Percentiles rank a stretch among this genome's conserved stretches.
Conservation (phyloP, 768 basidiomycete species). For the Termitomyces sp. region DNA sequence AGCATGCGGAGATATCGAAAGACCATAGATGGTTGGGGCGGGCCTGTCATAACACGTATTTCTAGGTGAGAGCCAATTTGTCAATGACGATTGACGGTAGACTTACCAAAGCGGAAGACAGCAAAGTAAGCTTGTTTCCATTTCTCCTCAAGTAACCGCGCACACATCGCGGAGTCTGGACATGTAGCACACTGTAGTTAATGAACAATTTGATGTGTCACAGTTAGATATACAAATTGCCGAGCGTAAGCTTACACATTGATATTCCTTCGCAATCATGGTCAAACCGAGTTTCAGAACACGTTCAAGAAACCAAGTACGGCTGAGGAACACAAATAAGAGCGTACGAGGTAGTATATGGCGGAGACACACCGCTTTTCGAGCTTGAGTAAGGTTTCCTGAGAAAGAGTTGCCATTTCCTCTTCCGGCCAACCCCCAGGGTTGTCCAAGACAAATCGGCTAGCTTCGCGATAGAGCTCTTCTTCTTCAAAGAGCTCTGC, state of each 20-base stretch:
- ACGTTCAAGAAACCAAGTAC: slow-evolving; percentile 95
- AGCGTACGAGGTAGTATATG: neutral
- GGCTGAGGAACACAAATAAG: slow-evolving; percentile 34
- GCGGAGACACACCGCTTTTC: slow-evolving; percentile 66
- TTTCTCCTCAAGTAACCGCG: slow-evolving; percentile 85
- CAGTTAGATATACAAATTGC: neutral
- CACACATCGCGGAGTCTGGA: slow-evolving; percentile 76
- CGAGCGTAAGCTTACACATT: slow-evolving; percentile 71
- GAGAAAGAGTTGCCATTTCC: slow-evolving; percentile 76
- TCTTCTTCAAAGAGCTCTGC: slow-evolving; percentile 90
- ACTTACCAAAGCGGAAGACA: slow-evolving; percentile 78
- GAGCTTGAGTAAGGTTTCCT: slow-evolving; percentile 82
- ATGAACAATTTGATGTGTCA: neutral
- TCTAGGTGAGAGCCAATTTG: neutral
- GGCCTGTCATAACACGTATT: slow-evolving; percentile 39
- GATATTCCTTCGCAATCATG: slow-evolving; percentile 88
- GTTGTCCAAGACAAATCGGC: slow-evolving; percentile 89
- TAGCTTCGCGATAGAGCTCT: slow-evolving; percentile 85
- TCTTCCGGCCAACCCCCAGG: slow-evolving; percentile 82
- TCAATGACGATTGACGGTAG: neutral
- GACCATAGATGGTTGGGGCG: slow-evolving; percentile 89
- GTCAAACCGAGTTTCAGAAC: slow-evolving; percentile 88
- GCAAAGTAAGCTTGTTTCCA: slow-evolving; percentile 88
- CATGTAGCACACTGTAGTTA: slow-evolving; percentile 70
- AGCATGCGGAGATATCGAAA: slow-evolving; percentile 88